phyloP scores from a whole-genome alignment of 2,329 filamentous ascomycete species.

The Phialemonium atrogriseum region DNA sequence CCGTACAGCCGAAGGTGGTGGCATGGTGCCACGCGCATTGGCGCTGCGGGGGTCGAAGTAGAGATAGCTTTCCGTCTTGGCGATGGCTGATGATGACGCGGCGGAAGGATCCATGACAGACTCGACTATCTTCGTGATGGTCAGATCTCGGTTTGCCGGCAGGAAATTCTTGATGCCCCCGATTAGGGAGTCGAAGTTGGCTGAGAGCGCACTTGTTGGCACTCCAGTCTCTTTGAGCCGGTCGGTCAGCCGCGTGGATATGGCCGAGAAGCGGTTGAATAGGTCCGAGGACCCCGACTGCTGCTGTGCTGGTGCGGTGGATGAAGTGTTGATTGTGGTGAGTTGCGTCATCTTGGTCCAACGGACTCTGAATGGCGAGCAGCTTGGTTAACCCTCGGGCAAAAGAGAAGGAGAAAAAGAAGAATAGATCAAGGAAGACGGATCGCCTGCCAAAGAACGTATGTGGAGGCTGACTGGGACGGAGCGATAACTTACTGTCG shows the following conservation, averaged over 20 bases:
- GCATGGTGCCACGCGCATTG: slow-evolving; percentile 87
- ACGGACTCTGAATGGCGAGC: slow-evolving; percentile 68
- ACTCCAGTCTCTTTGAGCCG: slow-evolving; percentile 86
- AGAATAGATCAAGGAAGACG: too few relatives aligned
- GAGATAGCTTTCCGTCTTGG: slow-evolving; percentile 92
- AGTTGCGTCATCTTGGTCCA: slow-evolving; percentile 98
- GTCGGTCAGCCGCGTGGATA: slow-evolving; percentile 87
- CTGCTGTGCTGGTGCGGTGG: slow-evolving; percentile 52
- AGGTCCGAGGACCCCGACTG: slow-evolving; percentile 60
- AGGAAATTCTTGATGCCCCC: slow-evolving; percentile 97
- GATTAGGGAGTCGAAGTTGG: slow-evolving; percentile 89
- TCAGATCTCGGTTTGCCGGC: slow-evolving; percentile 91
- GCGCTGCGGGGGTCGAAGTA: slow-evolving; percentile 95
- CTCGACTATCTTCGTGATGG: slow-evolving; percentile 95
- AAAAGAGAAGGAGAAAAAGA: slow-evolving; percentile 3
- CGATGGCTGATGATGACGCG: slow-evolving; percentile 83
- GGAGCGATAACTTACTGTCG: slow-evolving; percentile 54
- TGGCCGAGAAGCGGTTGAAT: slow-evolving; percentile 86
- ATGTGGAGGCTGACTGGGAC: too few relatives aligned
- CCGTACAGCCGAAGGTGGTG: slow-evolving; percentile 60
- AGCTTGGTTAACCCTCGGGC: too few relatives aligned
- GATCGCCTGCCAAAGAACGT: too few relatives aligned
- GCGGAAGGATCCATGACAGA: slow-evolving; percentile 94
- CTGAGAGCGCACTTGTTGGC: slow-evolving; percentile 55
- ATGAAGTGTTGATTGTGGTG: slow-evolving; percentile 72